Conservation (phyloP, 495 filamentous ascomycete species). For the Hypoxylon cercidicola region DNA sequence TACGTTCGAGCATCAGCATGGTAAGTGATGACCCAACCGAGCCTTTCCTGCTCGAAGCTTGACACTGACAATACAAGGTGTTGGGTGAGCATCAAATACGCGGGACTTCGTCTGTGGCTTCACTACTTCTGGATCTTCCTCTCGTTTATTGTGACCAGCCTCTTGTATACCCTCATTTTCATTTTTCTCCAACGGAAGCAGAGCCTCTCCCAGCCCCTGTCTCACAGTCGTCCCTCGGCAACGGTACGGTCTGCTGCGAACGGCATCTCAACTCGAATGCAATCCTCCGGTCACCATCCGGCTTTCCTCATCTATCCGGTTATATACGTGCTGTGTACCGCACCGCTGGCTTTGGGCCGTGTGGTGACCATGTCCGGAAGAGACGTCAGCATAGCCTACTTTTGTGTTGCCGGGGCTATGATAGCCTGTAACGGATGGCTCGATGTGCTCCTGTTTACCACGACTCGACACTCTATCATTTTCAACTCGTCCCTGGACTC, state of each 20-base stretch:
- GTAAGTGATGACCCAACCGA: constrained; percentile 53
- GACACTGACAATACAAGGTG: constrained; percentile 56
- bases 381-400: constrained; percentile 65
- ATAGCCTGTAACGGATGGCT: constrained; percentile 79
- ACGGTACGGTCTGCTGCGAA: constrained; percentile 10
- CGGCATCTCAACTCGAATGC: constrained; percentile 6
- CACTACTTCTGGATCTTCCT: constrained; percentile 87
- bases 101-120: constrained; percentile 70
- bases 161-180: constrained; percentile 73
- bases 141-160: constrained; percentile 69
- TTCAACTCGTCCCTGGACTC: constrained; percentile 53
- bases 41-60: constrained; percentile 7
- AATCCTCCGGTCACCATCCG: constrained; percentile 59
- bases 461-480: constrained; percentile 68
- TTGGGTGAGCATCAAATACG: constrained; percentile 73
- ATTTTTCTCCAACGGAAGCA: constrained; percentile 59
- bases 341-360: constrained; percentile 75
- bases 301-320: constrained; percentile 81
- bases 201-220: constrained; percentile 10
- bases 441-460: constrained; percentile 76
- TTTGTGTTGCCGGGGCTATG: constrained; percentile 75
- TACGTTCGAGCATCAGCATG: constrained; percentile 71
- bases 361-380: constrained; percentile 70
- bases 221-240: constrained; percentile 18
- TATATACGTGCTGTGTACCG: constrained; percentile 76